Conservation (phyloP, 2,329 filamentous ascomycete genomes). For the Pseudogymnoascus sp. region DNA sequence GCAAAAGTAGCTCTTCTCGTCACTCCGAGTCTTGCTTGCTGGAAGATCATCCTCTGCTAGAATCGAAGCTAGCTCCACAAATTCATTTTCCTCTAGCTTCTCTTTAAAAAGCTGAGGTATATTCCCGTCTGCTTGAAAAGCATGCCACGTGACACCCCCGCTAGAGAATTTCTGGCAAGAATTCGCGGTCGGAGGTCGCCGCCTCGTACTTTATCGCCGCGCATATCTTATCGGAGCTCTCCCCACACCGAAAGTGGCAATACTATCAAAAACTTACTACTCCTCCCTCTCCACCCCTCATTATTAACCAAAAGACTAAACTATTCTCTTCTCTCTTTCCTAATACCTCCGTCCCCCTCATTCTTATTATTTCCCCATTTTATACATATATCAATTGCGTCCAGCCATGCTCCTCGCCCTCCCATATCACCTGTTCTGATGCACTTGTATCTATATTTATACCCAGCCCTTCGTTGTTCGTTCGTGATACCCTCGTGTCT, state of each 20-base stretch:
- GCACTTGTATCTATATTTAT: slow-evolving; percentile 7
- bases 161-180: neutral
- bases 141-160: neutral
- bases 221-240: slow-evolving; percentile 9
- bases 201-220: neutral
- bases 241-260: slow-evolving; percentile 7
- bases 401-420: neutral
- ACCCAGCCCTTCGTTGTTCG: neutral
- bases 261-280: neutral
- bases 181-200: neutral
- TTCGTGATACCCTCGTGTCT: slow-evolving; percentile 1
- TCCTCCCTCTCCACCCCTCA: slow-evolving; percentile 1
- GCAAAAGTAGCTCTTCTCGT: too few species aligned
- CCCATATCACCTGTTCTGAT: slow-evolving; percentile 4
- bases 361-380: neutral
- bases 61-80: too few species aligned
- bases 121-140: too few species aligned
- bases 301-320: neutral
- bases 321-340: neutral
- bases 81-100: too few species aligned
- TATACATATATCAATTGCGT: slow-evolving; percentile 4
- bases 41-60: too few species aligned
- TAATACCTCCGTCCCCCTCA: slow-evolving; percentile 5
- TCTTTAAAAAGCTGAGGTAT: too few species aligned
- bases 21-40: too few species aligned